phyloP scores from a whole-genome alignment of 352 stramenopile genomes.

The Pythium coloratum region DNA sequence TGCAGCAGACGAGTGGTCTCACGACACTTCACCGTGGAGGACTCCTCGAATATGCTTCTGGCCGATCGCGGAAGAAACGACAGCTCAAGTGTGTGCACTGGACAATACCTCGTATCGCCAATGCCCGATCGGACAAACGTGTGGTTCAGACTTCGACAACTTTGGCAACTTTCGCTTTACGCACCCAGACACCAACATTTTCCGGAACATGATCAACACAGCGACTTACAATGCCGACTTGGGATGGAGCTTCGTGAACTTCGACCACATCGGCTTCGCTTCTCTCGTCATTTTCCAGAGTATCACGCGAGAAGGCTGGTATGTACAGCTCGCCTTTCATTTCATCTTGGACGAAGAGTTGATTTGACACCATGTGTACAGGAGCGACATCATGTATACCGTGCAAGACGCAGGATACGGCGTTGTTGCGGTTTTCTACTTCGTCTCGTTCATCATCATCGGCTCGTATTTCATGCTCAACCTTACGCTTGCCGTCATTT shows the following conservation, averaged over 20 bases:
- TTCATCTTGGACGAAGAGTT: background rate
- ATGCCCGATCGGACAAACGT: conserved; percentile 46
- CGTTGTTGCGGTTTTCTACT: conserved; percentile 67
- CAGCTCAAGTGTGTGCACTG: conserved; percentile 57
- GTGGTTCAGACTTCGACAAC: conserved; percentile 61
- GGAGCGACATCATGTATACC: conserved; percentile 54
- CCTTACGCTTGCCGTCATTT: conserved; percentile 89
- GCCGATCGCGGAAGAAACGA: conserved; percentile 79
- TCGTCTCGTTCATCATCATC: conserved; percentile 87
- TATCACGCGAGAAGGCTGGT: conserved; percentile 93
- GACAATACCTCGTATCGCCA: conserved; percentile 33
- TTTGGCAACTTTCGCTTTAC: conserved; percentile 71
- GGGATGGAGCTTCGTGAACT: conserved; percentile 86
- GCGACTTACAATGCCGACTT: conserved; percentile 70
- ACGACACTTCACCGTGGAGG: conserved; percentile 53
- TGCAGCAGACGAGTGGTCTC: conserved; percentile 36
- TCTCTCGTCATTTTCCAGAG: conserved; percentile 89
- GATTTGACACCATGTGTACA: conserved; percentile 18
- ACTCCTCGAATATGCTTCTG: conserved; percentile 83
- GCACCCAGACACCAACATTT: conserved; percentile 38
- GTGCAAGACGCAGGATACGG: conserved; percentile 53
- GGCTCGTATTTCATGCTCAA: conserved; percentile 92
- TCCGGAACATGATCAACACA: conserved; percentile 35
- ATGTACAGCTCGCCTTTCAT: conserved; percentile 13
- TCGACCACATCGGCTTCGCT: conserved; percentile 86